These are phyloP conservation scores for Penicillium sp. DNA, from an alignment of 2,329 filamentous ascomycete species.

Conservation along the genomic window DNA sequence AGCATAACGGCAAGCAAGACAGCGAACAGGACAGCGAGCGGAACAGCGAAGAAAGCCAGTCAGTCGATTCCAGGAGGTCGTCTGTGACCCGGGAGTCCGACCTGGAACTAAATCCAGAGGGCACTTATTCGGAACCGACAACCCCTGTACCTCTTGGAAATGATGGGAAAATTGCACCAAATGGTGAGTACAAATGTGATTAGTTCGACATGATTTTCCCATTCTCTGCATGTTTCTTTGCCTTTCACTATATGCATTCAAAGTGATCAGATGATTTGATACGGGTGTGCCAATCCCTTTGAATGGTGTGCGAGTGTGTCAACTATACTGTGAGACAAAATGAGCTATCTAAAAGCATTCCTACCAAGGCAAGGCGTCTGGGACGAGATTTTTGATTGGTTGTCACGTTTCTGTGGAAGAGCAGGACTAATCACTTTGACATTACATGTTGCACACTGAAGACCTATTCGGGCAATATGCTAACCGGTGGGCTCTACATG, in stretches of 20 bases:
- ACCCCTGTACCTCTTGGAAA: background rate
- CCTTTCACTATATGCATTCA: background rate
- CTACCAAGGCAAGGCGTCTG: no score
- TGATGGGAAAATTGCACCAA: background rate
- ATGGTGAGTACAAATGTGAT: background rate
- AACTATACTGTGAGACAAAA: background rate
- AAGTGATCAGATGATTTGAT: background rate
- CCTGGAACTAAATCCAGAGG: background rate
- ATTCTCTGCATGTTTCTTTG: background rate
- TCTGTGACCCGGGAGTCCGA: background rate
- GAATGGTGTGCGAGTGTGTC: background rate
- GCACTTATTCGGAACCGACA: background rate
- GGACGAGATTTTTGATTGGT: background rate
- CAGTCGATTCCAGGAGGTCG: background rate
- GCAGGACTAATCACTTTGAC: no score
- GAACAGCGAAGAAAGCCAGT: background rate
- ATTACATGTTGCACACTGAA: background rate
- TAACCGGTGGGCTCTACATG: background rate
- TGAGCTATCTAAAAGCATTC: background rate
- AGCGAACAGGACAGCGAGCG: background rate
- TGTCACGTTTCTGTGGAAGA: no score
- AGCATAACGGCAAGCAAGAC: background rate
- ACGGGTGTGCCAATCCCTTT: background rate
- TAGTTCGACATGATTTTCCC: background rate
- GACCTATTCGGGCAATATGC: background rate